Percentiles rank a stretch among this genome's conserved stretches.
phyloP scores from a whole-genome alignment of 331 rosid genomes.

The Spiraea crenata region DNA sequence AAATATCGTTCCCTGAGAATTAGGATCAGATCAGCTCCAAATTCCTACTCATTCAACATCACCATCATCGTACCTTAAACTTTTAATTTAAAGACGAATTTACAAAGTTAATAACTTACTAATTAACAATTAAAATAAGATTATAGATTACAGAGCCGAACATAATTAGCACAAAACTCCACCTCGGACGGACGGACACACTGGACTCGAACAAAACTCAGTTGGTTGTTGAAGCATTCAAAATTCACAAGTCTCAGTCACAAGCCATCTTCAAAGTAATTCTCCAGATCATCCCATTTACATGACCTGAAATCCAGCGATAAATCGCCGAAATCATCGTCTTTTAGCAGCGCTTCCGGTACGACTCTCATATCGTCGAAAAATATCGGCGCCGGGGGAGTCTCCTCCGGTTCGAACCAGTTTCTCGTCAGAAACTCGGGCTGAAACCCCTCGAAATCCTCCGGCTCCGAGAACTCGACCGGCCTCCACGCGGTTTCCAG shows the following conservation, averaged over 20 bases:
- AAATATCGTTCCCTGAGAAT: too few species aligned
- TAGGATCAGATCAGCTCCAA: too few species aligned
- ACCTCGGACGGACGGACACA: background rate
- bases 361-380: constrained; percentile 20
- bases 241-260: background rate
- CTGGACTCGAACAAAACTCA: background rate
- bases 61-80: background rate
- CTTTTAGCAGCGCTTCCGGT: constrained; percentile 8
- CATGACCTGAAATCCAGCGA: constrained; percentile 41
- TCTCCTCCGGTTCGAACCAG: constrained; percentile 7
- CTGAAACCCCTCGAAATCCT: constrained; percentile 12
- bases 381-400: constrained; percentile 21
- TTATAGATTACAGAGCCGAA: background rate
- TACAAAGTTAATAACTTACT: background rate
- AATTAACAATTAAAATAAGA: too few species aligned
- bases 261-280: constrained; percentile 40
- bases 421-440: constrained; percentile 10
- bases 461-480: background rate
- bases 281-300: constrained; percentile 75
- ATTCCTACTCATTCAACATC: too few species aligned
- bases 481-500: constrained; percentile 17
- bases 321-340: constrained; percentile 32
- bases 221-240: background rate
- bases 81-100: background rate
- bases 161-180: background rate